Base-by-base conservation (phyloP, 140 eudicot genomes). In the Stevia rebaudiana region DNA sequence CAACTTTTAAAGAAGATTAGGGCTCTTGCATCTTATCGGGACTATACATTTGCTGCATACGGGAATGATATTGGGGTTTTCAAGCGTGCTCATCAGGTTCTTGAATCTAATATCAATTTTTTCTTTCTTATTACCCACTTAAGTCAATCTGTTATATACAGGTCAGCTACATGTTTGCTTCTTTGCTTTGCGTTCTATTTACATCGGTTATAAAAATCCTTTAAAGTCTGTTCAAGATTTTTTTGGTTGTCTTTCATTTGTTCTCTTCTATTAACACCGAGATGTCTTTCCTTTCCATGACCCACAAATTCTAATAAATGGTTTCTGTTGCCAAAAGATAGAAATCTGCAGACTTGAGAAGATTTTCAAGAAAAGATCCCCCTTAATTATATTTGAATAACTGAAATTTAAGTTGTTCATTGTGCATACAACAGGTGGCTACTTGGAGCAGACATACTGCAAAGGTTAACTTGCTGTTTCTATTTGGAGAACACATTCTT, bases 21-120 rank as follows among this genome's bases (percentile, higher is more conserved):
- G 37, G 99, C 99, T 52, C 85, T 92, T 50, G 83, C 99, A 40
- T 88, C 95, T 8, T 88, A 77, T 76, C 97, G 99, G 9, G 95
- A 92, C 50, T 92, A 88, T 61, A 92, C 97, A 30, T 92, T 92
- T 83, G 99, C 95, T 23, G 99, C 99, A 33, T 92, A 83, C 78
- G 99, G 97, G 58, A 82, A 72, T 55, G 70, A 78, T 25, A 83
- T 88, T 77, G 99, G 83, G 23, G 99, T 92, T 48, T 88, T 83
- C 69, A 88, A 85, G 75, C 99, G 99, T 69, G 95, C 96, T 49
- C 96, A 92, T 75, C 95, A 75, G 99, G 99, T 92, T 79, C 48
- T 11, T 52, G 5, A 17, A 9, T 63, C 52, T 1, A 3, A 12
- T 15, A 10, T 11, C 11, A 15, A 52, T 10, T 12, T 12, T 30